Base-by-base conservation (phyloP, 2,329 filamentous ascomycete species). In the Fusarium denticulatum region DNA sequence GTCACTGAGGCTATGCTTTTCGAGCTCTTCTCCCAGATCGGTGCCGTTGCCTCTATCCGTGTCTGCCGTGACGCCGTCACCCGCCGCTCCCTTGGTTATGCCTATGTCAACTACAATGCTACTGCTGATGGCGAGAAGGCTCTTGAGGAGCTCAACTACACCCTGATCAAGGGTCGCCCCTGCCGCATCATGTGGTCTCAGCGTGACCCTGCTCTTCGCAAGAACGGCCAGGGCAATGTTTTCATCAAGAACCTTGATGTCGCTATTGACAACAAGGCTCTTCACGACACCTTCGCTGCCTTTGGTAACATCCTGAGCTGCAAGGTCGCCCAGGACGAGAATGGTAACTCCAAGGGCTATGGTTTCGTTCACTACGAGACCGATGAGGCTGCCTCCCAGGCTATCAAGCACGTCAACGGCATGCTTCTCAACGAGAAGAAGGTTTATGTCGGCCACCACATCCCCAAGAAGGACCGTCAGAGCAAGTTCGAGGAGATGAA, bases 401-500 rank as follows among this genome's bases (percentile, higher is more conserved):
- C 96, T 81, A 99, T 99, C 90, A 98, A 98, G 90, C 95, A 97
- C 81, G 96, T 99, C 82, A 99, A 99, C 85, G 96, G 96, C 84
- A 99, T 99, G 96, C 88, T 99, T 83, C 86, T 99, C 82, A 99
- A 99, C 87, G 96, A 99, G 91, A 99, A 99, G 93, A 99, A 99
- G 91, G 96, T 99, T 75, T 99, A 97, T 79, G 96, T 99, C 78
- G 96, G 96, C 75, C 96, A 98, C 86, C 96, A 99, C 87, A 98
- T 99, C 81, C 95, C 96, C 84, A 98, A 98, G 93, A 98, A 98
- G 90, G 96, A 99, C 83, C 96, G 96, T 80, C 96, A 98, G 90
- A 97, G 94, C 94, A 99, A 99, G 88, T 98, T 98, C 79, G 96
- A 99, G 88, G 96, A 99, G 90, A 99, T 99, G 96, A 99, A 99